Evolutionary conservation across 176 grass and related monocot genomes (phyloP), one percentile per base, ranked within the genome.

Genomic region (Calamus simplicifolius): DNA sequence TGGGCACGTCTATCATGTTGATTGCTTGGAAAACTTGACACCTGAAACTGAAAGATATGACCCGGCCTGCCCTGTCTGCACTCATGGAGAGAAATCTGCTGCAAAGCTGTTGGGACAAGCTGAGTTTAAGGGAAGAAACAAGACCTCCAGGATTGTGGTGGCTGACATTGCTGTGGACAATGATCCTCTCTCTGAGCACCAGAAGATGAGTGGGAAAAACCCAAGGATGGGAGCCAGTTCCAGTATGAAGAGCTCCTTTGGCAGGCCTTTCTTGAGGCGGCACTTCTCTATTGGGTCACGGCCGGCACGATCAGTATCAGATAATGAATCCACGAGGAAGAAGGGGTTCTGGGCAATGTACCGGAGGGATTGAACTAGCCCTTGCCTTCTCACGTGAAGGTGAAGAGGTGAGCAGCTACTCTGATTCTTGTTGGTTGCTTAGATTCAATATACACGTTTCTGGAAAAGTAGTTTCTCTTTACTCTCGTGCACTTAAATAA

Each of bases 11-110:
- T 95, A 82, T 56, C 89, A 95, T 63, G 81, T 63, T 52, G 82
- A 80, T 61, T 89, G 89, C 79, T 95, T 95, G 57, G 89, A 95
- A 51, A 82, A 65, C 56, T 64, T 88, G 56, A 82, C 77, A 4
- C 27, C 28, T 14, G 89, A 95, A 52, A 62, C 51, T 57, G 85
- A 95, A 15, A 84, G 70, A 81, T 89, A 74, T 64, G 81, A 95
- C 16, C 89, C 89, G 55, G 66, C 62, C 16, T 95, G 85, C 51
- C 89, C 81, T 66, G 17, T 89, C 27, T 85, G 89, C 60, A 85
- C 67, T 19, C 76, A 69, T 56, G 85, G 85, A 54, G 89, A 95
- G 64, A 77, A 70, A 58, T 74, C 35, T 61, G 25, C 64, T 51
- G 61, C 71, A 60, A 85, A 95, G 55, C 53, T 89, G 16, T 70